Evolutionary conservation across 75 land plant genomes (phyloP).

Genomic region (Cupressus sempervirens): DNA sequence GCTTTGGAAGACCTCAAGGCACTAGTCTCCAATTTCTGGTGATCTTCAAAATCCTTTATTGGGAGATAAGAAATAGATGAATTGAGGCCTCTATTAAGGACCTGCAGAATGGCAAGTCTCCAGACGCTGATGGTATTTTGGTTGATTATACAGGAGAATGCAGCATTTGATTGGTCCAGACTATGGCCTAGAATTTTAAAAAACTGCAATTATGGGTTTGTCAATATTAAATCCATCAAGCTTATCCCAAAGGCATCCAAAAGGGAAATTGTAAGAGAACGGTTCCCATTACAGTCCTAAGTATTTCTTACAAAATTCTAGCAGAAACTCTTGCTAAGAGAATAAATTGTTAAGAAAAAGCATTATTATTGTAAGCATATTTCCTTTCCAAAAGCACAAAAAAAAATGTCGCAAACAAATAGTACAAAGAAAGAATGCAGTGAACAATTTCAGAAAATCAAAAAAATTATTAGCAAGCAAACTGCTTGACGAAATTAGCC

Average conservation of each 20-base stretch:
- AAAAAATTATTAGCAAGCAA: too few relatives aligned
- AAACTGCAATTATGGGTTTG: too few relatives aligned
- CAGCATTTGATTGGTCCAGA: not conserved
- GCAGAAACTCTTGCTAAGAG: not conserved
- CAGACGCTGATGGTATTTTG: not conserved
- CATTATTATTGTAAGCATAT: too few relatives aligned
- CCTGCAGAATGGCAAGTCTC: not conserved
- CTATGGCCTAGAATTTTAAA: not conserved
- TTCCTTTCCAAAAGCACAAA: too few relatives aligned
- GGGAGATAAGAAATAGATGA: not conserved
- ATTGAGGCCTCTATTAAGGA: not conserved
- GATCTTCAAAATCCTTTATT: not conserved
- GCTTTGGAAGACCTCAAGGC: not conserved
- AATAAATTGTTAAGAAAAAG: not conserved
- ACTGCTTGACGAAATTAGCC: too few relatives aligned
- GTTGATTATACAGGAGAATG: not conserved
- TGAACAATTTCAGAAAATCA: too few relatives aligned
- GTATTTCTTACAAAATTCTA: not conserved
- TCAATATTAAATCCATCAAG: too few relatives aligned
- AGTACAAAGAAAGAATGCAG: too few relatives aligned
- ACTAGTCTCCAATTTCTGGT: not conserved
- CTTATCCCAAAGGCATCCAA: too few relatives aligned
- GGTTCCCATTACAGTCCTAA: not conserved
- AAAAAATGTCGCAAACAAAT: too few relatives aligned
- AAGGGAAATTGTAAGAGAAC: not conserved